Conservation (phyloP, 345 rosid genomes). For the Cardamine resedifolia region DNA sequence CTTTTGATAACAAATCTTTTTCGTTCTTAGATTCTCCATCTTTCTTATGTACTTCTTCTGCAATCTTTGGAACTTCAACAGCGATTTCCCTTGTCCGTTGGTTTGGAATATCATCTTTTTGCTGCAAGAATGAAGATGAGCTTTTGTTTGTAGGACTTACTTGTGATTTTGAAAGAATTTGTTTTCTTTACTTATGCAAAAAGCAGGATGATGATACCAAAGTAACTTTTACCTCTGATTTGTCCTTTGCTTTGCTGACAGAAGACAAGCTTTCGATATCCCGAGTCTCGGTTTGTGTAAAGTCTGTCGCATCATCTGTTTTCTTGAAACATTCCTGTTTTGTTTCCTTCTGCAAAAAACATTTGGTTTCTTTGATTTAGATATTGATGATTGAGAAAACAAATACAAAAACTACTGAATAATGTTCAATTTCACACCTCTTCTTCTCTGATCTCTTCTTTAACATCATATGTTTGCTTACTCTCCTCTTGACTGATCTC, state of each 20-base stretch:
- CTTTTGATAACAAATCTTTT: conserved; percentile 29
- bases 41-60: conserved; percentile 33
- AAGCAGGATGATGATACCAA: not conserved
- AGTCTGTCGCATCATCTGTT: conserved; percentile 1
- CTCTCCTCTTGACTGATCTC: conserved; percentile 40
- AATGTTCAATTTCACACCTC: conserved; percentile 37
- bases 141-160: conserved; percentile 15
- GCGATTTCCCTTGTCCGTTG: conserved; percentile 36
- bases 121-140: not conserved
- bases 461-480: not conserved
- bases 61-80: conserved; percentile 32
- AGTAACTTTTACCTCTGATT: conserved; percentile 47
- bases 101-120: conserved; percentile 31
- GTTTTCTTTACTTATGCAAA: not conserved
- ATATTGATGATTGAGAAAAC: not conserved
- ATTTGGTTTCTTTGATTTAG: conserved; percentile 26
- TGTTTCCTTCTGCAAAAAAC: conserved; percentile 32
- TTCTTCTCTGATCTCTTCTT: conserved; percentile 29
- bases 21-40: conserved; percentile 31
- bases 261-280: conserved; percentile 22
- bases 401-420: not conserved
- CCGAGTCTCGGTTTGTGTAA: conserved; percentile 1
- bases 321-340: conserved; percentile 27
- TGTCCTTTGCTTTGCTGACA: conserved; percentile 33
- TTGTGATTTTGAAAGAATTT: conserved; percentile 17